Evolutionary conservation across 345 rosid species (phyloP), one percentile per base, ranked within the genome.

Genomic region (Streptanthus diversifolius): DNA sequence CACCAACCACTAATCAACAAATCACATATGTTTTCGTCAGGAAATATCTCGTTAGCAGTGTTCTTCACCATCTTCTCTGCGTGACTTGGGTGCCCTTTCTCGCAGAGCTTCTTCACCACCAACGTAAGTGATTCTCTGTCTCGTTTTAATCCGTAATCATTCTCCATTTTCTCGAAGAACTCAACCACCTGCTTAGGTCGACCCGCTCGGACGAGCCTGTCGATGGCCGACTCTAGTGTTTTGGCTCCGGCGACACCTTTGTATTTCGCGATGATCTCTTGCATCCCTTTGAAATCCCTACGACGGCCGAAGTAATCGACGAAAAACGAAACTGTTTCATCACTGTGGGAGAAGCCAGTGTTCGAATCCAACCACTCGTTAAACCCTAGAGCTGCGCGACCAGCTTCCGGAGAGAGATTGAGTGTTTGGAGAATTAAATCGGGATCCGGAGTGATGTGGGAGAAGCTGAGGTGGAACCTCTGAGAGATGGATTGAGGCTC

Each of bases 1-100:
- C 99, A 91, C 96, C 99, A 95, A 27, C 99, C 99, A 59, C 77
- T 87, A 8, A 95, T 86, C 84, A 95, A 72, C 83, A 91, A 58
- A 76, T 95, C 93, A 76, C 99, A 91, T 9, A 85, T 83, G 5
- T 45, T 21, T 59, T 91, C 98, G 54, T 95, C 97, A 4, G 99
- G 99, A 49, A 91, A 95, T 47, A 95, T 90, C 79, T 90, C 95
- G 21, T 82, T 83, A 5, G 95, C 99, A 22, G 83, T 78, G 66
- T 58, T 81, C 77, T 91, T 91, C 70, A 89, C 97, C 90, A 91
- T 72, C 79, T 87, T 93, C 86, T 93, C 98, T 0, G 96, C 98
- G 55, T 76, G 76, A 81, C 85, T 85, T 3, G 93, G 90, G 61
- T 80, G 80, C 17, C 91, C 96, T 37, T 83, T 83, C 13, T 83